Evolutionary conservation across 73 alveolate genomes (phyloP), one percentile per base, ranked within the genome.

Genomic region (Tetrahymena malaccensis): DNA sequence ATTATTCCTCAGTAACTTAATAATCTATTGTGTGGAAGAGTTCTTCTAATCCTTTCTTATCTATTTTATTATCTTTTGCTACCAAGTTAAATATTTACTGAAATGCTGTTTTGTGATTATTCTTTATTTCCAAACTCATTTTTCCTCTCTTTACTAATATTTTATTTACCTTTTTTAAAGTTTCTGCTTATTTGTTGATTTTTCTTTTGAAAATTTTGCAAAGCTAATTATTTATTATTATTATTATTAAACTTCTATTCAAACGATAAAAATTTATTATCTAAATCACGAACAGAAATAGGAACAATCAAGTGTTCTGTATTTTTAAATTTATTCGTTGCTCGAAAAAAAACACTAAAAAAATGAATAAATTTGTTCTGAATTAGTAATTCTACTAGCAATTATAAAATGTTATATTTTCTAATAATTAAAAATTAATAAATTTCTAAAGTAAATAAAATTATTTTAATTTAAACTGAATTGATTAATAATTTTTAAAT

Each of bases 81-180:
- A 85, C 94, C 93, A 95, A 85, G 34, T 94, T 85, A 38, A 95
- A 95, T 34, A 95, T 95, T 34, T 95, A 94, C 89, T 95, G 35
- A 89, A 95, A 95, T 43, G 97, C 97, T 57, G 93, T 35, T 50
- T 94, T 43, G 55, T 95, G 97, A 43, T 94, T 94, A 55, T 95
- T 95, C 70, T 95, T 95, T 31, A 95, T 94, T 95, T 95, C 97
- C 37, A 95, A 95, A 27, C 97, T 95, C 97, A 95, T 95, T 34
- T 31, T 22, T 85, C 10, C 37, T 70, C 5, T n/a, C 31, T 12
- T 70, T n/a, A 7, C 38, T 40, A 7, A 40, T 40, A 0, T 27
- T 25, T 70, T 31, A n/a, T 70, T 19, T 70, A 0, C 31, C 11
- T 70, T 33, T n/a, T 27, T 31, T 17, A 70, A n/a, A 70, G 1